phyloP scores from a whole-genome alignment of 2,329 filamentous ascomycete genomes.

The Tolypocladium endophyticum region DNA sequence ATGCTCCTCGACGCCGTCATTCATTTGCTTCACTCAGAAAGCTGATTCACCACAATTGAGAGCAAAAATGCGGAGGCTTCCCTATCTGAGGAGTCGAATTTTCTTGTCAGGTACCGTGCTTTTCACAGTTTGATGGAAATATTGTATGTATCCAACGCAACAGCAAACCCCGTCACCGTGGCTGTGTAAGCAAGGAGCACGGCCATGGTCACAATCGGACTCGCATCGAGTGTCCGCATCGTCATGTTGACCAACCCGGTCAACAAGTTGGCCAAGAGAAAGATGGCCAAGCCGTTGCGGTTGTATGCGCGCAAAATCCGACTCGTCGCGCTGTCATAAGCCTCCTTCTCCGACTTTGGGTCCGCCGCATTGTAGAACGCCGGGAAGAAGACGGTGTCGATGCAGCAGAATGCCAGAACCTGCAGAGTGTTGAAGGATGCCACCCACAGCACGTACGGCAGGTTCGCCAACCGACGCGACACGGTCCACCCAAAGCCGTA shows the following conservation, averaged over 20 bases:
- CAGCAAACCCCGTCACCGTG: conserved; percentile 55
- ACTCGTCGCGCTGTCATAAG: conserved; percentile 63
- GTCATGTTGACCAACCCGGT: conserved; percentile 86
- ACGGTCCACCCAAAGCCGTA: conserved; percentile 67
- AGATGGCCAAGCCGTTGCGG: conserved; percentile 75
- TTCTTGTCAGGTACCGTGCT: neutral
- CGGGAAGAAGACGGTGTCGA: conserved; percentile 74
- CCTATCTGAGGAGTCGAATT: too few species aligned
- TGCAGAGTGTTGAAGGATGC: conserved; percentile 84
- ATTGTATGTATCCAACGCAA: conserved; percentile 53
- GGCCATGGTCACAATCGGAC: conserved; percentile 53
- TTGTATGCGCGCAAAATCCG: conserved; percentile 76
- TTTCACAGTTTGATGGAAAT: conserved; percentile 59
- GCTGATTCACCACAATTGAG: neutral
- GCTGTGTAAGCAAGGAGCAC: conserved; percentile 66
- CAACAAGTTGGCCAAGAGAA: conserved; percentile 77
- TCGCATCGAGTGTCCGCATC: conserved; percentile 67
- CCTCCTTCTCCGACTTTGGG: conserved; percentile 48
- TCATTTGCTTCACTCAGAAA: neutral
- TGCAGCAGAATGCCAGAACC: conserved; percentile 63
- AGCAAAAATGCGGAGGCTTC: neutral
- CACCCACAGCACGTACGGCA: conserved; percentile 90
- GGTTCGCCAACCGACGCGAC: conserved; percentile 81
- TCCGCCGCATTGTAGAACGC: conserved; percentile 50
- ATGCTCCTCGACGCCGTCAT: neutral